A percentile compares a stretch with the other conserved stretches of the same genome.
Conservation (phyloP, 805 yeast species). For the Clavispora vitiphila region DNA sequence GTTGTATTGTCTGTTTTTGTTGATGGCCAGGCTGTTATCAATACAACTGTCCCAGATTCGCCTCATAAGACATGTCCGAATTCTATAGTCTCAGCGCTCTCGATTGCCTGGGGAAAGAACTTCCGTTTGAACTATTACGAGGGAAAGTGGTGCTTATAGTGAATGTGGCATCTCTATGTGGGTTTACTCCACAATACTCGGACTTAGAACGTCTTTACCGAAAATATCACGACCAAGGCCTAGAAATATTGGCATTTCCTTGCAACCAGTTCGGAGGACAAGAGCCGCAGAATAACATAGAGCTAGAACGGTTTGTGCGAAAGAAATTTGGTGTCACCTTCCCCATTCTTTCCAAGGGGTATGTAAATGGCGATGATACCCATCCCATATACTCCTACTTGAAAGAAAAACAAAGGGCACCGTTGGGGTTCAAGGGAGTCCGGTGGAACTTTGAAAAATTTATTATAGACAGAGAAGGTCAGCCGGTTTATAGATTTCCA, state of each 20-base stretch:
- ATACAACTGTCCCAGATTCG: background rate
- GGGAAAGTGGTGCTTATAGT: conserved; percentile 22
- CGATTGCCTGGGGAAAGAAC: conserved; percentile 2
- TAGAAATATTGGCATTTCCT: conserved; percentile 78
- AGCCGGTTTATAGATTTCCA: conserved; percentile 56
- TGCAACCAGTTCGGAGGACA: conserved; percentile 85
- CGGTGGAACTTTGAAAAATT: conserved; percentile 83
- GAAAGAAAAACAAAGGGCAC: conserved; percentile 22
- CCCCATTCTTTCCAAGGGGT: conserved; percentile 33
- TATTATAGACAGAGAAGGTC: conserved; percentile 52
- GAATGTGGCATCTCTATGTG: conserved; percentile 21
- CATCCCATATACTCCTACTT: conserved; percentile 26
- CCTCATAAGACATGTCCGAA: background rate
- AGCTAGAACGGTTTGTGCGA: conserved; percentile 19
- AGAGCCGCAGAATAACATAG: conserved; percentile 59
- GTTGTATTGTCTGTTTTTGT: background rate
- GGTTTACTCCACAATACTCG: conserved; percentile 36
- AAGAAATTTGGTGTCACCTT: conserved; percentile 28
- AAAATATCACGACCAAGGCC: conserved; percentile 57
- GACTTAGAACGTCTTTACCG: conserved; percentile 67
- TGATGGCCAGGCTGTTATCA: background rate
- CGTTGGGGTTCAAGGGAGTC: conserved; percentile 41
- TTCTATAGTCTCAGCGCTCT: conserved; percentile 6
- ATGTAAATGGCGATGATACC: conserved; percentile 32
- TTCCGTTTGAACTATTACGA: conserved; percentile 11